Evolutionary conservation across 805 yeast genomes (phyloP), one percentile per base, ranked within the genome.

Genomic region (Metschnikowia drakensbergensis): DNA sequence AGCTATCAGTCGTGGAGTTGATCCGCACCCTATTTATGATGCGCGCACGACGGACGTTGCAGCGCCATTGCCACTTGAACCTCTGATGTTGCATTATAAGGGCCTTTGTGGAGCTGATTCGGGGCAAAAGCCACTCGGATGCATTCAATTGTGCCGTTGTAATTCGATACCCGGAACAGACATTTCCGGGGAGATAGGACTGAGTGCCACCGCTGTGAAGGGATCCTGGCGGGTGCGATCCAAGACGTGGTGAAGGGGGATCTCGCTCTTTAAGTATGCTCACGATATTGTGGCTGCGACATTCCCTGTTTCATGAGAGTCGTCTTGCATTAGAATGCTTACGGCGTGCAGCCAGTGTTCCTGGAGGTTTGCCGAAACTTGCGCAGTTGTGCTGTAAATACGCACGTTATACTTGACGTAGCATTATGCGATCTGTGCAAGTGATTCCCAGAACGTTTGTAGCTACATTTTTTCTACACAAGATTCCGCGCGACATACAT

Each of bases 21-120:
- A 40, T 40, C 23, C 43, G 43, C 43, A 40, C 43, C 43, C 30
- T 40, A 8, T 23, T 31, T 11, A 30, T 40, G 43, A 23, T 28
- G n/a, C 36, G 22, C 35, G 43, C 43, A 40, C 43, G 43, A 25
- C 36, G 5, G 27, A 6, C 26, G 26, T 10, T 9, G 25, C 10
- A 31, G 10, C 35, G 7, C 32, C 13, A 23, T 27, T 8, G 11
- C 11, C 25, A 4, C 5, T 13, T 27, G 4, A 17, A 13, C 28
- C 28, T 11, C 25, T 17, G 36, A 4, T n/a, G 7, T 17, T 33
- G 3, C 11, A 33, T 33, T 33, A 4, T 17, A 17, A 17, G 17
- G 17, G 17, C 17, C 17, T 17, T 17, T 17, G 17, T 17, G 17
- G 17, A 17, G 17, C 17, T 1, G 17, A 17, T 17, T 2, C 17